phyloP scores from a whole-genome alignment of 768 basidiomycete species.

The Favolaschia claudopus region DNA sequence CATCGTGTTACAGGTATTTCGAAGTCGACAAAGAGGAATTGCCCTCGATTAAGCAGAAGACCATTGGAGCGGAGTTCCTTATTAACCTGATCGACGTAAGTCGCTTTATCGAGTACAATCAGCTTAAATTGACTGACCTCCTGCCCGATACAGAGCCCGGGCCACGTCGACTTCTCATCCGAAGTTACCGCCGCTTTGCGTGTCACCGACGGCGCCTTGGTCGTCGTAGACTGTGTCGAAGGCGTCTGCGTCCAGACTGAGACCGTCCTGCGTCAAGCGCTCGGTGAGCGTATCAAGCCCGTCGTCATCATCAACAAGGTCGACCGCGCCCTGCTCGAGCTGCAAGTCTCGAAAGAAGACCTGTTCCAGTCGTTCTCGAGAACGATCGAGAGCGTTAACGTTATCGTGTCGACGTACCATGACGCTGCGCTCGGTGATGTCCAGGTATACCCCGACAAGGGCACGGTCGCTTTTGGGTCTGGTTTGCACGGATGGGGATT shows the following conservation, averaged over 20 bases:
- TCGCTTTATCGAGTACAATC: neutral
- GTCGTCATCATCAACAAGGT: slow-evolving; percentile 99
- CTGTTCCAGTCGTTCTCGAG: slow-evolving; percentile 98
- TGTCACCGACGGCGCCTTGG: slow-evolving; percentile 99
- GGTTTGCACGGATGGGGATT: slow-evolving; percentile 99
- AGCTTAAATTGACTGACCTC: neutral
- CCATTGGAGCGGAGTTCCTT: slow-evolving; percentile 93
- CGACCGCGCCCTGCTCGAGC: slow-evolving; percentile 97
- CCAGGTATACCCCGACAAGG: slow-evolving; percentile 98
- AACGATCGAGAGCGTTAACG: slow-evolving; percentile 97
- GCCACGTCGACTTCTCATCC: slow-evolving; percentile 99
- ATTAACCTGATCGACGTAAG: slow-evolving; percentile 97
- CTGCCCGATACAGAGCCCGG: slow-evolving; percentile 62
- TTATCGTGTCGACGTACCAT: slow-evolving; percentile 97
- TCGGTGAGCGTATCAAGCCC: slow-evolving; percentile 98
- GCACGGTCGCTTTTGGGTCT: slow-evolving; percentile 98
- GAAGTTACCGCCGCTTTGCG: slow-evolving; percentile 99
- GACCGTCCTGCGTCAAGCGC: slow-evolving; percentile 96
- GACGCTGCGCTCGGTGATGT: slow-evolving; percentile 95
- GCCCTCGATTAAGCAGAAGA: slow-evolving; percentile 89
- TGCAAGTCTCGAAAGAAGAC: slow-evolving; percentile 96
- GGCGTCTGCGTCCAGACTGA: slow-evolving; percentile 99
- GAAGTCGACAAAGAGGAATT: slow-evolving; percentile 92
- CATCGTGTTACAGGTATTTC: slow-evolving; percentile 80
- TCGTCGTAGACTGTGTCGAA: slow-evolving; percentile 99